Evolutionary conservation across 2,329 filamentous ascomycete species (phyloP), one percentile per base, ranked within the genome.

Genomic region (Penicillium brasilianum): DNA sequence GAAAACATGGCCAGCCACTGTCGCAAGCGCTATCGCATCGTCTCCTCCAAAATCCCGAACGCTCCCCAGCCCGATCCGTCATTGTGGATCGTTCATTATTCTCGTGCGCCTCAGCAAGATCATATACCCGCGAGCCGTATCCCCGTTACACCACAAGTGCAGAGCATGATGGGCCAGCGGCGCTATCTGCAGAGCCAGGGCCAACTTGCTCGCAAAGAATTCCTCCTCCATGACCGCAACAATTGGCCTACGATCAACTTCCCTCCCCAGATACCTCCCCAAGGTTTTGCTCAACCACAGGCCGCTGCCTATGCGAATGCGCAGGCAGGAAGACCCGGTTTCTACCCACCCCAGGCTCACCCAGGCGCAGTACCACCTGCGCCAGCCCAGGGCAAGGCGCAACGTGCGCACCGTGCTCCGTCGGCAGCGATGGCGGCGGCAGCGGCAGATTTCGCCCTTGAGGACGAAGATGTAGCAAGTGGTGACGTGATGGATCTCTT

Each of bases 41-140:
- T 90, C 43, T 87, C 88, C n/a, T 81, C 85, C 14, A 91, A 89
- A 70, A 82, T 83, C n/a, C 87, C 88, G 0, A 88, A 88, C 56
- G 87, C 88, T 46, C 87, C 90, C 14, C 86, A 87, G 63, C 85
- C 90, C 51, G 93, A 98, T 74, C 87, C 91, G 28, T 90, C 88
- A 61, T 83, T 98, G 16, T 98, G 93, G 90, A 88, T 99, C 57
- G 87, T 97, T 32, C 93, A 97, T 79, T 98, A 97, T 76, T 88
- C 90, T 37, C 88, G 89, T 59, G 85, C 91, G 8, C 90, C 95
- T 41, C 87, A 87, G 50, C 85, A 86, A 58, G 89, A 94, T 66
- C 87, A 90, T 61, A 82, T 96, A 36, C 90, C 91, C 1, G 84
- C 87, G 20, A 84, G 85, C 41, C 70, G 83, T 78, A 76, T 90